phyloP scores from a whole-genome alignment of 768 basidiomycete species.

The Rubroboletus satanas region DNA sequence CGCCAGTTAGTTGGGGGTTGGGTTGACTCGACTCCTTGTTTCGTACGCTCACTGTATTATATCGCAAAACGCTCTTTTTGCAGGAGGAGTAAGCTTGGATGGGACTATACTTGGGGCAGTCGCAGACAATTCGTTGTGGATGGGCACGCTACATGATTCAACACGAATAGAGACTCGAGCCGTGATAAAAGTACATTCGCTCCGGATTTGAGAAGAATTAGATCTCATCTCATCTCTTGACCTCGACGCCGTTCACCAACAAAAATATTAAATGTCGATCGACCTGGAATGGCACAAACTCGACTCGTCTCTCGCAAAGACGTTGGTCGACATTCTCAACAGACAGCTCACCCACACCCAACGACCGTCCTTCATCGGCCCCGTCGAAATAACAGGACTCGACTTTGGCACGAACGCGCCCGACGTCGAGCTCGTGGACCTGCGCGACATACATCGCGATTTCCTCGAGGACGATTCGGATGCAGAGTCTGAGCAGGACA shows the following conservation, averaged over 20 bases:
- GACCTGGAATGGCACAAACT: constrained; percentile 92
- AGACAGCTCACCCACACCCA: constrained; percentile 63
- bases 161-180: background rate
- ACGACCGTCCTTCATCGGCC: constrained; percentile 93
- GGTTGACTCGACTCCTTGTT: background rate
- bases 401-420: constrained; percentile 84
- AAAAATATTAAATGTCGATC: constrained; percentile 67
- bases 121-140: background rate
- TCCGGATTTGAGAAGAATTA: no score
- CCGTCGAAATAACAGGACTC: constrained; percentile 79
- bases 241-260: background rate
- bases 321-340: constrained; percentile 75
- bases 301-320: constrained; percentile 63
- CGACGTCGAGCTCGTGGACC: constrained; percentile 84
- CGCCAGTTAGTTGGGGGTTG: constrained; percentile 13
- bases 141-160: background rate
- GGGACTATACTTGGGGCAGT: background rate
- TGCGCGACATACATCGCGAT: constrained; percentile 91
- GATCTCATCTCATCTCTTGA: no score
- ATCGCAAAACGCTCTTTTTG: background rate
- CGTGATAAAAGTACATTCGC: background rate
- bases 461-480: constrained; percentile 76
- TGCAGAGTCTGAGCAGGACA: constrained; percentile 30
- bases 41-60: background rate
- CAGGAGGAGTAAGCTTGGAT: background rate